A percentile compares a stretch with the other conserved stretches of the same genome.
These are phyloP conservation scores for Aspergillus steynii DNA, from an alignment of 495 filamentous ascomycete genomes.

Conservation along the genomic window DNA sequence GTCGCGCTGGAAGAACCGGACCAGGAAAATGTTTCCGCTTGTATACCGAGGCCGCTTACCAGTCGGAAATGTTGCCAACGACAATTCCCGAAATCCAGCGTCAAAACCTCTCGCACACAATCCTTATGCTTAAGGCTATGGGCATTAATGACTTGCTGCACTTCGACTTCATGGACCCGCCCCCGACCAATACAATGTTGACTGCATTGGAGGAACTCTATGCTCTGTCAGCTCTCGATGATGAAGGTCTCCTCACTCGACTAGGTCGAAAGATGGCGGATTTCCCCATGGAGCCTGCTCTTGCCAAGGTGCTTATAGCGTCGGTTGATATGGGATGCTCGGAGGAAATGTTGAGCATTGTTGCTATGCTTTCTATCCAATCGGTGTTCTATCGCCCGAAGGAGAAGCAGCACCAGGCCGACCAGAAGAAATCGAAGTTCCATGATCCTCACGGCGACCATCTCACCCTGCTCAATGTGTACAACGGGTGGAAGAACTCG, in stretches of 20 bases:
- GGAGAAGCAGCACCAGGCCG: conserved; percentile 93
- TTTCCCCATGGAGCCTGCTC: conserved; percentile 88
- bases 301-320: conserved; percentile 87
- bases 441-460: conserved; percentile 95
- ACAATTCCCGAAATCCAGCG: conserved; percentile 96
- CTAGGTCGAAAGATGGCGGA: conserved; percentile 97
- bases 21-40: conserved; percentile 96
- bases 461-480: conserved; percentile 91
- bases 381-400: conserved; percentile 93
- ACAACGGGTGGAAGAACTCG: conserved; percentile 87
- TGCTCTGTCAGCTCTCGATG: conserved; percentile 86
- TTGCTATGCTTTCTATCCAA: conserved; percentile 87
- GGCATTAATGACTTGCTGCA: conserved; percentile 97
- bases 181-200: conserved; percentile 96
- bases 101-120: conserved; percentile 90
- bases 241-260: conserved; percentile 92
- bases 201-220: conserved; percentile 95
- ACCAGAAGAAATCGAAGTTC: conserved; percentile 97
- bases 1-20: conserved; percentile 89
- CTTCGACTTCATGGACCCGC: conserved; percentile 99
- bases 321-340: conserved; percentile 86
- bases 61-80: conserved; percentile 95
- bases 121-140: conserved; percentile 99
- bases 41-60: conserved; percentile 94
- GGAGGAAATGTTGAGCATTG: conserved; percentile 91